Evolutionary conservation across 352 stramenopile genomes (phyloP).

Genomic region (Peronospora farinosa): DNA sequence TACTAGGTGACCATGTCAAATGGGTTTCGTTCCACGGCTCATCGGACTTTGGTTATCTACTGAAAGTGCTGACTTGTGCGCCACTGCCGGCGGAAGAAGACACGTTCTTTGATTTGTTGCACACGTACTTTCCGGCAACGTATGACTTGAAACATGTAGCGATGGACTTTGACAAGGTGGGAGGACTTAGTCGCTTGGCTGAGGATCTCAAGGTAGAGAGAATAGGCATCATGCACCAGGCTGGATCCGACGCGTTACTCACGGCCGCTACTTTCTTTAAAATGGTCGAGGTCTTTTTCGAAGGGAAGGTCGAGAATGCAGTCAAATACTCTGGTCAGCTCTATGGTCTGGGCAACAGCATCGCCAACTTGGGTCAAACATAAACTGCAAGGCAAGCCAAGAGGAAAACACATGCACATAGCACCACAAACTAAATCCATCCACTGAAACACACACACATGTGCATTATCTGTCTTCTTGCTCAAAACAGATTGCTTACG

Average conservation of each 20-base stretch:
- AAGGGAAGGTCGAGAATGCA: constrained; percentile 79
- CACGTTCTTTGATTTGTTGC: constrained; percentile 96
- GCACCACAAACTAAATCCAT: constrained; percentile 14
- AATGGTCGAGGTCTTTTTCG: constrained; percentile 86
- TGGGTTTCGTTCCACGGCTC: constrained; percentile 99
- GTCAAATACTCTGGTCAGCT: constrained; percentile 82
- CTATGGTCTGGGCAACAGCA: constrained; percentile 77
- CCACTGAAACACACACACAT: constrained; percentile 10
- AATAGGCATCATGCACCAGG: constrained; percentile 99
- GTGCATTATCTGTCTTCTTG: constrained; percentile 9
- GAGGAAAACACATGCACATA: constrained; percentile 23
- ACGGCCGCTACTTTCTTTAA: constrained; percentile 92
- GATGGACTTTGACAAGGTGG: constrained; percentile 95
- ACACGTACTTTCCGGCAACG: constrained; percentile 97
- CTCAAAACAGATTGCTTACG: constrained; percentile 1
- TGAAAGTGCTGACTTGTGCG: constrained; percentile 93
- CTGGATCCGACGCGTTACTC: constrained; percentile 95
- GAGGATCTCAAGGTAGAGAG: constrained; percentile 95
- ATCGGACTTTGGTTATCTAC: constrained; percentile 98
- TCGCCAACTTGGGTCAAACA: constrained; percentile 31
- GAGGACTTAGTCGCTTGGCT: constrained; percentile 93
- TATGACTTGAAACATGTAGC: constrained; percentile 99
- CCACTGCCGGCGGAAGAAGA: constrained; percentile 86
- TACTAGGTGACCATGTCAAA: constrained; percentile 97
- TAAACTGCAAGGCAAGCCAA: constrained; percentile 22